Evolutionary conservation across 2,329 filamentous ascomycete species (phyloP), one percentile per base, ranked within the genome.

Genomic region (Pseudocercospora vitis): DNA sequence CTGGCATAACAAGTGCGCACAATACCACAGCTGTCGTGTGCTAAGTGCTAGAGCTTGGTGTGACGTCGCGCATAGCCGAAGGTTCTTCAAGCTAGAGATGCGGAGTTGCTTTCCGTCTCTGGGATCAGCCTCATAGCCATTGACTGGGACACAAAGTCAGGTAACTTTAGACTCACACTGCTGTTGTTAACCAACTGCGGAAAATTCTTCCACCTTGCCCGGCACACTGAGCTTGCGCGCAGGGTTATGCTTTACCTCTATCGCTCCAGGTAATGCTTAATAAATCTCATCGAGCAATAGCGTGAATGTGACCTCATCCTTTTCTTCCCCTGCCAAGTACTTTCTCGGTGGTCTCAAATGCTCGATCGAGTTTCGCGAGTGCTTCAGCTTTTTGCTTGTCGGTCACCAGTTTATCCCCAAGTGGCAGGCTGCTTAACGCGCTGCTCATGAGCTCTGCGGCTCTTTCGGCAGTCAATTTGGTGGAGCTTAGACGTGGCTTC

Each of bases 391-490:
- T 72, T 55, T 75, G 73, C 45, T 71, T 70, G 54, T 75, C 73
- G 46, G 64, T 65, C 2, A 61, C 60, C 40, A 68, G 63, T 21
- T 71, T 65, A 2, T 71, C 73, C 8, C 70, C 67, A 8, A 70
- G 57, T 12, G 75, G 75, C 50, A 77, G 50, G 54, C 76, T 74
- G 14, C 73, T 69, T 65, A 78, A 68, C 1, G 76, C 74, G 52
- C 73, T 74, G 64, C 76, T 74, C 57, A 78, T 76, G 31, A 77
- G 60, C 51, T 77, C 74, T 21, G 74, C 75, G 0, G 75, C 74
- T 50, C 74, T 70, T 35, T 73, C 68, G 18, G 71, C 66, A 26
- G 68, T 70, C 48, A 70, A 56, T 37, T 67, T 68, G 3, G 68
- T 65, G 26, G 52, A 52, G 26, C 48, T 57, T 18, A 61, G 33